Conservation (phyloP, 2,329 filamentous ascomycete species). For the Pseudogymnoascus destructans region DNA sequence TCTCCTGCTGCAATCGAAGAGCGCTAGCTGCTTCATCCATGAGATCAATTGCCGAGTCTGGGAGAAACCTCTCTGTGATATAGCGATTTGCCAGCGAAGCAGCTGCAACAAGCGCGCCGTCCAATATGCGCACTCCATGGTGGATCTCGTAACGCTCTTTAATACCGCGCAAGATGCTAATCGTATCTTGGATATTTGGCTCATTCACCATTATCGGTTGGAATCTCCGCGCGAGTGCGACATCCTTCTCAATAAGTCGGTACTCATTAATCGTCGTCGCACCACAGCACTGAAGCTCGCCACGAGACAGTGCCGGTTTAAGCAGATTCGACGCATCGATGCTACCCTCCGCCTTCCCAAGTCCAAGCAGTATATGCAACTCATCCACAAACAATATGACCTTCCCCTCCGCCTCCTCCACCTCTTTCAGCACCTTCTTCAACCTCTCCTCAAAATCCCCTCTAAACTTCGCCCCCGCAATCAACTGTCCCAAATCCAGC, state of each 20-base stretch:
- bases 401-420: slow-evolving; percentile 74
- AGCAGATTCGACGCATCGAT: slow-evolving; percentile 93
- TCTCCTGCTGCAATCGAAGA: slow-evolving; percentile 84
- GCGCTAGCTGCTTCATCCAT: slow-evolving; percentile 93
- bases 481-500: slow-evolving; percentile 79
- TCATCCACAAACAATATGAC: slow-evolving; percentile 95
- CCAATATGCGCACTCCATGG: slow-evolving; percentile 89
- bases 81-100: slow-evolving; percentile 90
- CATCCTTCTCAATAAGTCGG: slow-evolving; percentile 87
- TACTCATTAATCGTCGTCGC: slow-evolving; percentile 92
- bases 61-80: slow-evolving; percentile 88
- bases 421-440: slow-evolving; percentile 83
- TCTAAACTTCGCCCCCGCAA: slow-evolving; percentile 88
- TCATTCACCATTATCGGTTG: slow-evolving; percentile 92
- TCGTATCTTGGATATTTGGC: slow-evolving; percentile 79
- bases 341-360: slow-evolving; percentile 90
- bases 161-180: slow-evolving; percentile 89
- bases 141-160: slow-evolving; percentile 97
- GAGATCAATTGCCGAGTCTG: slow-evolving; percentile 93
- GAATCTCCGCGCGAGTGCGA: slow-evolving; percentile 80
- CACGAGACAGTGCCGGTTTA: slow-evolving; percentile 84
- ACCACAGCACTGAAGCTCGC: slow-evolving; percentile 88
- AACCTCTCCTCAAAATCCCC: slow-evolving; percentile 93
- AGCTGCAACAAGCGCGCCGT: slow-evolving; percentile 80
- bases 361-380: slow-evolving; percentile 75